Percentiles rank a stretch among this genome's conserved stretches.
These are phyloP conservation scores for Voacanga thouarsii DNA, from an alignment of 257 asterid genomes.

Conservation along the genomic window DNA sequence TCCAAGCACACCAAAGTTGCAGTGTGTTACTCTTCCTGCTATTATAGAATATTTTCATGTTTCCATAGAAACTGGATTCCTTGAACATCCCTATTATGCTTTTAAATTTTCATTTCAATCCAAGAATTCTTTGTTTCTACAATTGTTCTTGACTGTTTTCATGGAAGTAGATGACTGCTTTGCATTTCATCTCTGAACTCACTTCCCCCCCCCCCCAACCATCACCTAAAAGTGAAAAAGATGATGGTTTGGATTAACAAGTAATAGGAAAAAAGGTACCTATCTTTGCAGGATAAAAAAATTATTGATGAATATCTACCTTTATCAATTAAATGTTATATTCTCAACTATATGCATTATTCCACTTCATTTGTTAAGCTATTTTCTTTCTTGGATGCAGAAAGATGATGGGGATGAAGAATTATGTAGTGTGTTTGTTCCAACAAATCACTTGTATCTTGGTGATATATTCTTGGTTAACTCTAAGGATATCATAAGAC, in stretches of 20 bases:
- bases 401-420: constrained; percentile 88
- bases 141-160: too few relatives aligned
- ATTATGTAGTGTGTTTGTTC: constrained; percentile 82
- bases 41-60: too few relatives aligned
- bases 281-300: background rate
- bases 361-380: background rate
- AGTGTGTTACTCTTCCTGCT: too few relatives aligned
- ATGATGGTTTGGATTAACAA: background rate
- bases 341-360: background rate
- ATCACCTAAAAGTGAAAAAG: background rate
- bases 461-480: constrained; percentile 76
- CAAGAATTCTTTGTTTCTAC: too few relatives aligned
- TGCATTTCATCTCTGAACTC: background rate
- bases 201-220: background rate
- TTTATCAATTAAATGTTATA: background rate
- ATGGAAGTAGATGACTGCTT: background rate
- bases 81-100: too few relatives aligned
- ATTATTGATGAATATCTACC: background rate
- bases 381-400: constrained; percentile 36
- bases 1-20: background rate
- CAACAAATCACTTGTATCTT: constrained; percentile 82
- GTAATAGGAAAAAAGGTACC: background rate
- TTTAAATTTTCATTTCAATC: too few relatives aligned
- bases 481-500: constrained; percentile 70
- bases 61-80: too few relatives aligned